Evolutionary conservation across 1,139 yeast species (phyloP), one percentile per base, ranked within the genome.

Genomic region (Nakaseomyces nivariensis): DNA sequence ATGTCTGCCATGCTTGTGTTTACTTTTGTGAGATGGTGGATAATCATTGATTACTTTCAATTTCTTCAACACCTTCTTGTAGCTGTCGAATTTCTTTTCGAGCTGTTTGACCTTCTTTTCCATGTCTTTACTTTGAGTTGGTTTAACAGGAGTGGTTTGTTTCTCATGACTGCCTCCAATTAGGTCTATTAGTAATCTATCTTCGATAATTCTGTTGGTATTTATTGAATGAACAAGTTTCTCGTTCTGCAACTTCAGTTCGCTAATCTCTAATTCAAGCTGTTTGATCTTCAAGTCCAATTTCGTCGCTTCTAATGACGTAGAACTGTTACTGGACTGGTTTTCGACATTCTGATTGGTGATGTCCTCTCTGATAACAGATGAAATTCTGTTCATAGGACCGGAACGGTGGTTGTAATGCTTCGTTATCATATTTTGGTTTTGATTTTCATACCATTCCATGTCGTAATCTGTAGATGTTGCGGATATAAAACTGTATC

Each of bases 171-270:
- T 27, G 13, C 58, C 62, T 25, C 55, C 52, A 31, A 58, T 42
- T 3, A 60, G 56, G 33, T 58, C 61, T 9, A 54, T 49, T 43
- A 56, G 50, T 46, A 56, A 53, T 43, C 55, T 57, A 40, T 63
- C 64, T 45, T 62, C 64, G 6, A 56, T 52, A 11, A 58, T 52
- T 45, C 62, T 54, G 37, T 57, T 60, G 4, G 58, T 54, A n/a
- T 56, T 55, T 43, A 64, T 60, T 5, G 68, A 56, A 47, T 61
- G 60, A 32, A 63, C 56, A 34, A 66, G 48, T 49, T 61, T 63
- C 45, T 63, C 66, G 53, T 66, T 66, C 41, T 65, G 67, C 36
- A 64, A 49, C 51, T 58, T 62, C 33, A 66, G 51, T 44, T 66
- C 68, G 34, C 57, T 58, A 22, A 66, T 62, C 41, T 64, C 64